Evolutionary conservation across 495 filamentous ascomycete genomes (phyloP).

Genomic region (Tuber indicum): DNA sequence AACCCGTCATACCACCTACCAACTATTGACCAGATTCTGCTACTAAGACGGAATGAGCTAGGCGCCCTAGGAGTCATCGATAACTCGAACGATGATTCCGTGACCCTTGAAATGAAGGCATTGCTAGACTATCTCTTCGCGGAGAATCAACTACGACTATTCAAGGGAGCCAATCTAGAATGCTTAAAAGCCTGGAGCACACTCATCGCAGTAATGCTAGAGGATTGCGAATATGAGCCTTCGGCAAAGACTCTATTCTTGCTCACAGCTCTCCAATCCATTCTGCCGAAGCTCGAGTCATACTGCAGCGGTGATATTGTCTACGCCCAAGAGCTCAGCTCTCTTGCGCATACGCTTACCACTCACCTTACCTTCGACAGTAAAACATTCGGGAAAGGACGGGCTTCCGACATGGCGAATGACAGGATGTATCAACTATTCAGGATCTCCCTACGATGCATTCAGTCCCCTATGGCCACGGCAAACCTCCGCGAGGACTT

Average conservation of each 20-base stretch:
- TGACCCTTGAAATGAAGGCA: constrained; percentile 55
- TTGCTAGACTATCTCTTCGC: constrained; percentile 54
- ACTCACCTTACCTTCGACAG: constrained; percentile 60
- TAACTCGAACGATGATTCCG: constrained; percentile 52
- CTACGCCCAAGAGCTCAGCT: constrained; percentile 66
- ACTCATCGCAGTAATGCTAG: constrained; percentile 68
- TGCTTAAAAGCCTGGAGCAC: constrained; percentile 75
- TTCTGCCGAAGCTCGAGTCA: constrained; percentile 75
- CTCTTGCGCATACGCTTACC: constrained; percentile 67
- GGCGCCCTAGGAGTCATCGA: constrained; percentile 43
- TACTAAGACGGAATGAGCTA: constrained; percentile 48
- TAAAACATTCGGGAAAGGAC: constrained; percentile 46
- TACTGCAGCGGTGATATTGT: constrained; percentile 58
- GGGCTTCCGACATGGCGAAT: constrained; percentile 64
- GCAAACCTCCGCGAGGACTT: constrained; percentile 68
- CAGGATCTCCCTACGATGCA: constrained; percentile 68
- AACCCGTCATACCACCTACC: constrained; percentile 30
- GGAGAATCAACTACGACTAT: constrained; percentile 58
- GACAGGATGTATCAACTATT: constrained; percentile 90
- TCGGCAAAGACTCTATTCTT: constrained; percentile 65
- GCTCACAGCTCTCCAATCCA: constrained; percentile 72
- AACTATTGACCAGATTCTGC: constrained; percentile 58
- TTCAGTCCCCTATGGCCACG: constrained; percentile 63
- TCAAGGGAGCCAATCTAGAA: constrained; percentile 54
- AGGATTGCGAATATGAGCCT: constrained; percentile 65